Base-by-base conservation (phyloP, 164 flowering plant genomes). In the Piper longum region DNA sequence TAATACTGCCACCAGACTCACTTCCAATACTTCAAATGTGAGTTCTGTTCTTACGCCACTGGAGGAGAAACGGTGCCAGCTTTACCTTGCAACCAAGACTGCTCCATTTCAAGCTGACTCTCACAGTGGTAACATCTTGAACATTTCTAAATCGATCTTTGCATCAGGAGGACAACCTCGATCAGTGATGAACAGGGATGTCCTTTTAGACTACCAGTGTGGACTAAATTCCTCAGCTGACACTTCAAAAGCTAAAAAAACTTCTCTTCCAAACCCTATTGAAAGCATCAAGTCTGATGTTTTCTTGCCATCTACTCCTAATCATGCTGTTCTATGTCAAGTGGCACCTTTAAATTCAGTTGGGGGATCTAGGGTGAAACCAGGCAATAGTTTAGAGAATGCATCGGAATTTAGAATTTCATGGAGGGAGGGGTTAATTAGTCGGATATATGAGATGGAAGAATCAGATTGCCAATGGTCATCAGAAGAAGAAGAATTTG, bases 371-470 rank as follows among this genome's bases (percentile, higher is more conserved):
- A 72, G 56, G 56, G 65, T 80, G 26, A 65, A 76, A 14, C 64
- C 68, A 7, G 80, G 69, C 14, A 71, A 70, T 68, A 62, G 67
- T 16, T 65, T 69, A 7, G 81, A 70, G 17, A 70, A 72, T 69
- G 63, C 69, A 54, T 78, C 89, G 11, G 77, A 76, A 17, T 64
- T 81, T 77, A 79, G 82, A 65, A 79, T 88, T 71, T 88, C 96
- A 45, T 84, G 95, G 98, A 80, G 91, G 67, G 98, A 91, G 64
- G 90, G 84, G 16, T 61, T 85, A 54, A 72, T 65, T 3, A 82
- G 79, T 73, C 77, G 72, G 56, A 79, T 73, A 14, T 76, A 77
- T 66, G 95, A 92, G 57, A 82, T 78, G 82, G 96, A 89, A 67
- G 90, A 87, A 61, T 73, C 76, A 60, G 93, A 87, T 78, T 77